These are phyloP conservation scores for Neofusicoccum laricinum DNA, from an alignment of 2,329 filamentous ascomycete genomes.

Conservation along the genomic window DNA sequence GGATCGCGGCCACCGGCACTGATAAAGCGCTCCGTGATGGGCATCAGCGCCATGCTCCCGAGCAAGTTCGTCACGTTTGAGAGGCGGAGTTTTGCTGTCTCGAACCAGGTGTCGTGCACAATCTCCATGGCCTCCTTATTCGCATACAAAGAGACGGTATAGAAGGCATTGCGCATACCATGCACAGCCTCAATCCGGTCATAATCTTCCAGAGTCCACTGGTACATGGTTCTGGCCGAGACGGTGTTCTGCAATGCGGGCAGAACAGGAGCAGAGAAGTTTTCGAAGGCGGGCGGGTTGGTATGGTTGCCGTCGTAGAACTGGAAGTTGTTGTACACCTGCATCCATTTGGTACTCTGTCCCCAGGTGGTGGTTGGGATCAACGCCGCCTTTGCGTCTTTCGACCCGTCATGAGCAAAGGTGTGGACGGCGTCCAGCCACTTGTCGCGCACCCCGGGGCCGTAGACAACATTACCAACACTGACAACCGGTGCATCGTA, in stretches of 20 bases:
- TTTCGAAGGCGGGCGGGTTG: conserved; percentile 21
- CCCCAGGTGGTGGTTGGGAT: conserved; percentile 18
- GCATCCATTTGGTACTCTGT: conserved; percentile 5
- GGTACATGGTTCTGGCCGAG: conserved; percentile 18
- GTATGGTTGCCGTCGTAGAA: conserved; percentile 24
- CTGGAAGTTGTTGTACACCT: conserved; percentile 21
- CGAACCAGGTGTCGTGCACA: conserved; percentile 15
- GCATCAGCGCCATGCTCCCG: conserved; percentile 19
- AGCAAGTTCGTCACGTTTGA: conserved; percentile 17
- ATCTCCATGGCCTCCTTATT: conserved; percentile 6
- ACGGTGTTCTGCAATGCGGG: conserved; percentile 21
- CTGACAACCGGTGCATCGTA: conserved; percentile 8
- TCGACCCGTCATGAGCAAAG: conserved; percentile 22
- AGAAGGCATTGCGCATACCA: conserved; percentile 22
- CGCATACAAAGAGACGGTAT: conserved; percentile 19
- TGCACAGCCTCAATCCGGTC: conserved; percentile 18
- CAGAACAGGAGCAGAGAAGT: conserved; percentile 23
- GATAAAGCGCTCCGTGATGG: conserved; percentile 23
- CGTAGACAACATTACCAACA: conserved; percentile 21
- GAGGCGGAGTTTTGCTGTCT: conserved; percentile 19
- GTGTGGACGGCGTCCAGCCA: conserved; percentile 25
- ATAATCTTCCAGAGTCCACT: conserved; percentile 18
- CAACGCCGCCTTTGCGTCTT: conserved; percentile 23
- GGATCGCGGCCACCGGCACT: conserved; percentile 22
- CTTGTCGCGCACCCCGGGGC: background rate